These are phyloP conservation scores for Paecilomyces sp. DNA, from an alignment of 2,329 filamentous ascomycete species.

Conservation along the genomic window DNA sequence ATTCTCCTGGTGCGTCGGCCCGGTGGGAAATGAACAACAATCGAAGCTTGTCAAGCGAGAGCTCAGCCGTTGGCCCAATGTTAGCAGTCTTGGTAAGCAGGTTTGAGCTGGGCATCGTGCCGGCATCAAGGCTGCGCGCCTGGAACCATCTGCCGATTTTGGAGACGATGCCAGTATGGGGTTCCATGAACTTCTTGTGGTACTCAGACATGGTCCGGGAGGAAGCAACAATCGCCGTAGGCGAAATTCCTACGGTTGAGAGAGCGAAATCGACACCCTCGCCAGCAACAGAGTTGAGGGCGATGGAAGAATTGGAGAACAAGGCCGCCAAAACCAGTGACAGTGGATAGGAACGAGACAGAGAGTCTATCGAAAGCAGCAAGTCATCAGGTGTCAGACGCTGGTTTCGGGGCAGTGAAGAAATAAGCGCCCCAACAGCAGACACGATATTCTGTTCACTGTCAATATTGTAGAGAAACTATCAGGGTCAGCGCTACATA, in stretches of 20 bases:
- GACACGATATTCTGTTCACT: constrained; percentile 66
- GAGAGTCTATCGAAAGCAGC: constrained; percentile 75
- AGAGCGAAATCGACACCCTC: constrained; percentile 62
- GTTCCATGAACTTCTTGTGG: constrained; percentile 55
- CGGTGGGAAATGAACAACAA: constrained; percentile 74
- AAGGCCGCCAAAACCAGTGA: constrained; percentile 74
- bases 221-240: constrained; percentile 75
- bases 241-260: constrained; percentile 66
- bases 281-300: constrained; percentile 81
- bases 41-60: constrained; percentile 61
- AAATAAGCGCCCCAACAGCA: constrained; percentile 71
- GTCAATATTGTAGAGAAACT: constrained; percentile 2
- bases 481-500: constrained; percentile 20
- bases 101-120: constrained; percentile 64
- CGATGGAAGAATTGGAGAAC: constrained; percentile 75
- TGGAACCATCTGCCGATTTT: constrained; percentile 65
- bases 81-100: constrained; percentile 45
- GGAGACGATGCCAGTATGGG: constrained; percentile 56
- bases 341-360: constrained; percentile 73
- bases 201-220: constrained; percentile 64
- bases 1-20: constrained; percentile 52
- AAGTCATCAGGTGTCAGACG: constrained; percentile 68
- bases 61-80: constrained; percentile 31
- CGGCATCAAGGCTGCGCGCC: constrained; percentile 61
- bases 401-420: constrained; percentile 67